Evolutionary conservation across 352 stramenopile genomes (phyloP).

Genomic region (Peronospora belbahrii): DNA sequence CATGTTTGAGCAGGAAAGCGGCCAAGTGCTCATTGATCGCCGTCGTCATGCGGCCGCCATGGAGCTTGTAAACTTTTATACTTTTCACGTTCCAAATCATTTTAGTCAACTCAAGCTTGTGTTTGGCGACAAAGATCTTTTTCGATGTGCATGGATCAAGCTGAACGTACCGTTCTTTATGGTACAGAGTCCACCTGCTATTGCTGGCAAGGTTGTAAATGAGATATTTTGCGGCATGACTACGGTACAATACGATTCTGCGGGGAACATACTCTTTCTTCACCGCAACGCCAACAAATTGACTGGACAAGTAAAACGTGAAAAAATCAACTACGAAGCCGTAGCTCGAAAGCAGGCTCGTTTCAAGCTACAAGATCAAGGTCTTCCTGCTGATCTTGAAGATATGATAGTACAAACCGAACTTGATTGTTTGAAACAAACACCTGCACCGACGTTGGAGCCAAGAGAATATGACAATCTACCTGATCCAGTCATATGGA

Average conservation of each 20-base stretch:
- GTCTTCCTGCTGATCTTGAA: no score
- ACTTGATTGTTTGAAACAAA: slow-evolving; percentile 13
- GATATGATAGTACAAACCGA: no score
- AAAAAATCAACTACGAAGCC: slow-evolving; percentile 3
- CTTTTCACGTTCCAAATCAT: slow-evolving; percentile 27
- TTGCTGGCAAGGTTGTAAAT: slow-evolving; percentile 34
- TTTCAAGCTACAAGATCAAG: no score
- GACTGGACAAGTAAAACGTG: slow-evolving; percentile 4
- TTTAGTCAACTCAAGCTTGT: slow-evolving; percentile 31
- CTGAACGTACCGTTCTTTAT: slow-evolving; percentile 39
- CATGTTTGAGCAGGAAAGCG: slow-evolving; percentile 71
- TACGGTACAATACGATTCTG: slow-evolving; percentile 40
- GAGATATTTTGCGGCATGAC: slow-evolving; percentile 43
- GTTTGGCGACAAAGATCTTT: slow-evolving; percentile 56
- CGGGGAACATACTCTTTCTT: slow-evolving; percentile 36
- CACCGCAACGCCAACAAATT: slow-evolving; percentile 50
- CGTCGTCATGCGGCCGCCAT: slow-evolving; percentile 27
- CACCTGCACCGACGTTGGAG: slow-evolving; percentile 15
- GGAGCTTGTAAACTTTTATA: slow-evolving; percentile 39
- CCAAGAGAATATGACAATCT: slow-evolving; percentile 18
- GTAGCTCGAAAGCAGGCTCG: no score
- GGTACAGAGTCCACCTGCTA: slow-evolving; percentile 32
- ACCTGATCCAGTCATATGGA: slow-evolving; percentile 52
- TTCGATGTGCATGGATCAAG: slow-evolving; percentile 52
- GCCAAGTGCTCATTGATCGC: slow-evolving; percentile 46